Conservation (phyloP, 1,284 basidiomycete genomes). For the Schizophyllum commune region DNA sequence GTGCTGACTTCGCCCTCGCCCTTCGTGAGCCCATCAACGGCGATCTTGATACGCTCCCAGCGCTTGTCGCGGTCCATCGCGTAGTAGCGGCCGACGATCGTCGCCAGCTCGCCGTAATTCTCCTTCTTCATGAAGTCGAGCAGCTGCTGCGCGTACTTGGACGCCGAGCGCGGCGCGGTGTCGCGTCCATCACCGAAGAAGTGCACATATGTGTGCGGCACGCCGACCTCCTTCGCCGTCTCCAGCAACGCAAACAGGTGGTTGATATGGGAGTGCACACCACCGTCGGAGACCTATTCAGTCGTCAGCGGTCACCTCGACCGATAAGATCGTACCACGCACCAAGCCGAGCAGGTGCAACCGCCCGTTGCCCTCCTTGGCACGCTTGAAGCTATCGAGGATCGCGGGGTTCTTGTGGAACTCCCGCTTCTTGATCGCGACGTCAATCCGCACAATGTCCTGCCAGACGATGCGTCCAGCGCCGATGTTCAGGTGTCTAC, state of each 20-base stretch:
- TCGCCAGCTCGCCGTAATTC: conserved; percentile 68
- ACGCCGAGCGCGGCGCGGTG: conserved; percentile 77
- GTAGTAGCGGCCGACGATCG: conserved; percentile 83
- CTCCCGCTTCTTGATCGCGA: conserved; percentile 79
- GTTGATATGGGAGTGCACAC: conserved; percentile 88
- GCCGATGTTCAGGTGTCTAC: conserved; percentile 85
- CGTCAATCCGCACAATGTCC: conserved; percentile 89
- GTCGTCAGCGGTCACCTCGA: neutral
- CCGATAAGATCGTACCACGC: conserved; percentile 19
- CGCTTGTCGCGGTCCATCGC: conserved; percentile 95
- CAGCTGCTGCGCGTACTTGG: conserved; percentile 68
- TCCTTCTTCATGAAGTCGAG: conserved; percentile 73
- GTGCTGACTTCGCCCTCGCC: conserved; percentile 58
- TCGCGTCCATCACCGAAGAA: conserved; percentile 89
- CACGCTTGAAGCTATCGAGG: conserved; percentile 64
- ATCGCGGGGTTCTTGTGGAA: conserved; percentile 77
- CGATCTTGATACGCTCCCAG: conserved; percentile 87
- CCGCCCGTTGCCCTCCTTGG: conserved; percentile 74
- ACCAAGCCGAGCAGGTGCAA: conserved; percentile 82
- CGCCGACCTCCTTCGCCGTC: conserved; percentile 75
- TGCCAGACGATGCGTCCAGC: conserved; percentile 93
- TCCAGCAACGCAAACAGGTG: conserved; percentile 85
- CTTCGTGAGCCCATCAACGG: conserved; percentile 73
- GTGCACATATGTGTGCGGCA: conserved; percentile 83
- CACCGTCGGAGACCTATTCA: conserved; percentile 78